Base-by-base conservation (phyloP, 2,329 filamentous ascomycete genomes). In the Clarireedia homoeocarpa region DNA sequence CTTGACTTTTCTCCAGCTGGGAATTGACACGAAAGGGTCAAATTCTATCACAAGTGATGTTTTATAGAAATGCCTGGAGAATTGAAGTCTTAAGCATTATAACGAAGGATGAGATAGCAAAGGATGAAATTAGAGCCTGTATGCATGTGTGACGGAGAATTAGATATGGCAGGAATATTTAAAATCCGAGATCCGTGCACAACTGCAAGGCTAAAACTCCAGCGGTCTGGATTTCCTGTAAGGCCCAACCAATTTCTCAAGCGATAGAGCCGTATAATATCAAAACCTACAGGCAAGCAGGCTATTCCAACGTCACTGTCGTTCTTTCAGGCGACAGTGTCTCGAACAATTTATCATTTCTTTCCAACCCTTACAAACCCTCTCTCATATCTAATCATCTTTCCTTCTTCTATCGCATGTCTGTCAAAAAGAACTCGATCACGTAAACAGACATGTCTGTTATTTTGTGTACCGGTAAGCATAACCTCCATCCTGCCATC, bases 391-490 rank as follows among this genome's bases (percentile, higher is more conserved):
- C 23, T 46, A 17, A 12, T 12, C 14, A 23, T 46, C 12, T 24
- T 46, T 24, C 12, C 10, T 6, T 46, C 4, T 6, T 46, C 4
- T 24, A 15, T 24, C 17, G 42, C 39, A 42, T 46, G n/a, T 24
- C 20, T 46, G 23, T 6, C 10, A 26, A 6, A 15, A 14, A 23
- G 2, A 46, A 15, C 17, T 42, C 39, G n/a, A 42, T 42, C 15
- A 4, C 20, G 12, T 46, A 23, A 24, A 23, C 12, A 46, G 70
- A 62, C 7, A 85, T 85, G 83, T 84, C 81, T 62, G 83, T 86
- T 59, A 85, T 86, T 66, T 74, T 86, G 39, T 85, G 82, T 66
- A 86, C 83, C 58, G 82, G 82, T 84, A 71, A 69, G 76, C 45
- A 44, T 36, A 40, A 27, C 34, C n/a, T 36, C 26, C 23, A 27